phyloP scores from a whole-genome alignment of 1,139 yeast species.

The Pichia terricola region DNA sequence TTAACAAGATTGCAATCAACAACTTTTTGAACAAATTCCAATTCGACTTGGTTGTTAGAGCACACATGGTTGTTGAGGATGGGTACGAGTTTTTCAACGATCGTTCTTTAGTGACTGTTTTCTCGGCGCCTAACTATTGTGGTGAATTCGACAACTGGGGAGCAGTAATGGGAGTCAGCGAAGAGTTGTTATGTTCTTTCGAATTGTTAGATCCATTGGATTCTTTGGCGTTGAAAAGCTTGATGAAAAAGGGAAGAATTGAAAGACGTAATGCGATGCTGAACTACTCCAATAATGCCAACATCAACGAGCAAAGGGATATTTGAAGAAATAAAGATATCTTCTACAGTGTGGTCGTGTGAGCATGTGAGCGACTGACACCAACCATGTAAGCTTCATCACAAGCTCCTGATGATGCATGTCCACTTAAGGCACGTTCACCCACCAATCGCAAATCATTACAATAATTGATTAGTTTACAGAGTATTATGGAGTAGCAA shows the following conservation, averaged over 20 bases:
- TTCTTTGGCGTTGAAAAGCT: slow-evolving; percentile 85
- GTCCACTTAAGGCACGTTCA: no score
- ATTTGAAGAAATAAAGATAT: no score
- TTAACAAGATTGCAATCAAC: slow-evolving; percentile 85
- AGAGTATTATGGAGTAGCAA: slow-evolving; percentile 5
- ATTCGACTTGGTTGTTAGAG: slow-evolving; percentile 90
- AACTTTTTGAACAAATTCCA: slow-evolving; percentile 82
- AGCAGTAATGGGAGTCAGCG: slow-evolving; percentile 95
- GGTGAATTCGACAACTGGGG: slow-evolving; percentile 99
- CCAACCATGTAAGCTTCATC: no score
- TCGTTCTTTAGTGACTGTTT: slow-evolving; percentile 85
- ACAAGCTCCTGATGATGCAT: no score
- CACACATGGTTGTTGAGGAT: slow-evolving; percentile 98
- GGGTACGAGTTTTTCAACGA: slow-evolving; percentile 97
- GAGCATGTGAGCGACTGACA: no score
- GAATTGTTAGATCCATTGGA: slow-evolving; percentile 92
- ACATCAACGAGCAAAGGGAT: not conserved
- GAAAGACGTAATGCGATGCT: slow-evolving; percentile 54
- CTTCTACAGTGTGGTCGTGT: no score
- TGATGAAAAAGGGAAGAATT: slow-evolving; percentile 78
- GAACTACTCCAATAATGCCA: slow-evolving; percentile 10
- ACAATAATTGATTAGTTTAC: slow-evolving; percentile 9
- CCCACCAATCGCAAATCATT: not conserved
- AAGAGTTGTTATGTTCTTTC: slow-evolving; percentile 83
- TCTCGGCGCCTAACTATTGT: slow-evolving; percentile 94